These are phyloP conservation scores for Quercus bicolor DNA, from an alignment of 306 rosid genomes.

Conservation along the genomic window DNA sequence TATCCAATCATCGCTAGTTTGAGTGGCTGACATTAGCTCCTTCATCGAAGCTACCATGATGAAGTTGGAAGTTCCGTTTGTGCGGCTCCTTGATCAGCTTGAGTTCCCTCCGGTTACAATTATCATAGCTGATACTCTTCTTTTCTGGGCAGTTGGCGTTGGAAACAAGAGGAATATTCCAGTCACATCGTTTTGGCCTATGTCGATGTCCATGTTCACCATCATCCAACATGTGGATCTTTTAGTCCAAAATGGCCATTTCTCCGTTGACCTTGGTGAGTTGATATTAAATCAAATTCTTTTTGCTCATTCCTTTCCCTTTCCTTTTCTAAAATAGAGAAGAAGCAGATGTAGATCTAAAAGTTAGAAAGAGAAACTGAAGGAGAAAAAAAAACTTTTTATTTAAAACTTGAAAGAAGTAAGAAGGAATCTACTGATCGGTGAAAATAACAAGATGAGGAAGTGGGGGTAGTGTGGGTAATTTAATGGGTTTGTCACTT, in stretches of 20 bases:
- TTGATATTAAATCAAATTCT: no score
- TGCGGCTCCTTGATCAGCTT: constrained; percentile 22
- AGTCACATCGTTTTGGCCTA: constrained; percentile 43
- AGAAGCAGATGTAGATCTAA: no score
- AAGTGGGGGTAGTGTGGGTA: no score
- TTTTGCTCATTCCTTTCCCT: no score
- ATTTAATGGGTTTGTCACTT: no score
- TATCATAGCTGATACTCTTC: constrained; percentile 29
- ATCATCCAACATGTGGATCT: neutral
- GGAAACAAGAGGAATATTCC: constrained; percentile 37
- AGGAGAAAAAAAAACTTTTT: no score
- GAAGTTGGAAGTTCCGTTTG: constrained; percentile 13
- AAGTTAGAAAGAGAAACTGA: no score
- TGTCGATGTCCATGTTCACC: constrained; percentile 33
- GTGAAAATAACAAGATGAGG: no score
- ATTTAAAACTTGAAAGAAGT: no score
- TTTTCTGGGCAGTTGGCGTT: constrained; percentile 22
- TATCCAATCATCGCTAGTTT: constrained; percentile 11
- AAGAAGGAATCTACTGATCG: no score
- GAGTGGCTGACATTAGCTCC: constrained; percentile 5
- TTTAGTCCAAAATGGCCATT: neutral
- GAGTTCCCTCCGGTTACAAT: constrained; percentile 23
- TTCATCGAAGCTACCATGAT: constrained; percentile 1
- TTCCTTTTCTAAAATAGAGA: no score
- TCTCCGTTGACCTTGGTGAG: neutral